Conservation (phyloP, 2,329 filamentous ascomycete species). For the Scleromitrula shiraiana region DNA sequence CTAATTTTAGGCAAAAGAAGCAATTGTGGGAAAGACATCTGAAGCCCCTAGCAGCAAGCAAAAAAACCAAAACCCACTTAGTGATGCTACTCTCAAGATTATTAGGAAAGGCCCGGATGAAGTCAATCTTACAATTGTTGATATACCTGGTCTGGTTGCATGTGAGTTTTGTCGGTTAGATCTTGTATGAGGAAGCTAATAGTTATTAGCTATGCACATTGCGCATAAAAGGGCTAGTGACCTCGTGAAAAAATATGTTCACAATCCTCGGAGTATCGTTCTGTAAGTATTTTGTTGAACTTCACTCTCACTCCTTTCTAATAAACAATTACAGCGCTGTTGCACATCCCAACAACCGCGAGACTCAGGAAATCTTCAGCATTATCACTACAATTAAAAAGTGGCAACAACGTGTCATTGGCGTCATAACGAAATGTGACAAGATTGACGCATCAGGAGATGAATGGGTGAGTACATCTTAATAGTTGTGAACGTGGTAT, state of each 20-base stretch:
- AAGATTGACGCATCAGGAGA: background rate
- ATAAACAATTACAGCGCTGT: constrained; percentile 30
- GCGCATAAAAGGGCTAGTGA: constrained; percentile 13
- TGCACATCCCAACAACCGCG: constrained; percentile 33
- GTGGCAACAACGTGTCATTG: constrained; percentile 3
- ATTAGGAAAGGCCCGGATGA: constrained; percentile 13
- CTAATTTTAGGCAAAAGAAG: background rate
- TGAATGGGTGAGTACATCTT: background rate
- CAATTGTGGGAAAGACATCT: background rate
- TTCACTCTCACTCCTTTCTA: background rate
- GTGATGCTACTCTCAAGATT: constrained; percentile 8
- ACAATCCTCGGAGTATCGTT: constrained; percentile 35
- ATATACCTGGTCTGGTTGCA: constrained; percentile 26
- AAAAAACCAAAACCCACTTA: background rate
- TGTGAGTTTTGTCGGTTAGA: constrained; percentile 4
- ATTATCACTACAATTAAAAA: constrained; percentile 20
- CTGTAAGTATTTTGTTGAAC: constrained; percentile 19
- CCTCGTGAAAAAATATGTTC: constrained; percentile 31
- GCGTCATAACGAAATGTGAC: constrained; percentile 3
- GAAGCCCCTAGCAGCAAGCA: background rate
- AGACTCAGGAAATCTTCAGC: constrained; percentile 28
- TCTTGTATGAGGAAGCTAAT: background rate
- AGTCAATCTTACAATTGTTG: constrained; percentile 20
- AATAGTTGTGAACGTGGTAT: too few relatives aligned
- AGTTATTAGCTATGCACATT: background rate